A percentile compares a stretch with the other conserved stretches of the same genome.
These are phyloP conservation scores for Leccinum rimulosum DNA, from an alignment of 768 basidiomycete genomes.

Conservation along the genomic window DNA sequence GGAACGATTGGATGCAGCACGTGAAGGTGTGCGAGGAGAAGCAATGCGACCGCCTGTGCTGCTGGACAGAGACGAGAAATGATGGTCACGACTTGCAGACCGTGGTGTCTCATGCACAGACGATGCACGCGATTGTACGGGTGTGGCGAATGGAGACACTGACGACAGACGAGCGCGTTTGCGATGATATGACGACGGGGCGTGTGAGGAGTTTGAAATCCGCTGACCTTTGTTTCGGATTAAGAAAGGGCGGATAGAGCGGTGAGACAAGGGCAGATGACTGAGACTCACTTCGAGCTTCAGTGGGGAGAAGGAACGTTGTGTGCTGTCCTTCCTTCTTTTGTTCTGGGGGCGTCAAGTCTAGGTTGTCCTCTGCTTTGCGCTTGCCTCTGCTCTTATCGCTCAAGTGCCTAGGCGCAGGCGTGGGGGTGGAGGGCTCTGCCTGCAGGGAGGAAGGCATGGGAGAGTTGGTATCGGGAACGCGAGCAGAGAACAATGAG, in stretches of 20 bases:
- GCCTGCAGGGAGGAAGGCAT: conserved; percentile 17
- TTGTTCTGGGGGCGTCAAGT: conserved; percentile 64
- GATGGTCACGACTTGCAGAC: conserved; percentile 13
- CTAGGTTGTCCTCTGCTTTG: conserved; percentile 73
- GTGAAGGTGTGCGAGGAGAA: conserved; percentile 35
- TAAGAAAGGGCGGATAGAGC: conserved; percentile 24
- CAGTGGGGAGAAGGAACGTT: conserved; percentile 58
- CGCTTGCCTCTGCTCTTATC: conserved; percentile 57
- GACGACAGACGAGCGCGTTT: conserved; percentile 65
- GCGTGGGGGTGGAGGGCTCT: conserved; percentile 33
- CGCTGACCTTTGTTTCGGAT: conserved; percentile 46
- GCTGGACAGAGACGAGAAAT: conserved; percentile 36
- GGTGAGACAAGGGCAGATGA: conserved; percentile 18
- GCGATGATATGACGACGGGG: conserved; percentile 70
- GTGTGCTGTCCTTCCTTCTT: conserved; percentile 48
- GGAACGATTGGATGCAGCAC: conserved; percentile 36
- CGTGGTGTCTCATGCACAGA: conserved; percentile 29
- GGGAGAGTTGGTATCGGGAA: conserved; percentile 7
- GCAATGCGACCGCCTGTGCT: conserved; percentile 28
- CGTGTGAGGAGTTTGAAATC: conserved; percentile 51
- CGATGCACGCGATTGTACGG: conserved; percentile 30
- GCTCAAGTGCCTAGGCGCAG: conserved; percentile 31
- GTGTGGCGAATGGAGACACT: conserved; percentile 33
- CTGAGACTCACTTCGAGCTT: conserved; percentile 54
- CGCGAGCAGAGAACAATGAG: conserved; percentile 13